Percentiles rank a stretch among this genome's conserved stretches.
Conservation (phyloP, 495 filamentous ascomycete species). For the Annulohypoxylon bovei region DNA sequence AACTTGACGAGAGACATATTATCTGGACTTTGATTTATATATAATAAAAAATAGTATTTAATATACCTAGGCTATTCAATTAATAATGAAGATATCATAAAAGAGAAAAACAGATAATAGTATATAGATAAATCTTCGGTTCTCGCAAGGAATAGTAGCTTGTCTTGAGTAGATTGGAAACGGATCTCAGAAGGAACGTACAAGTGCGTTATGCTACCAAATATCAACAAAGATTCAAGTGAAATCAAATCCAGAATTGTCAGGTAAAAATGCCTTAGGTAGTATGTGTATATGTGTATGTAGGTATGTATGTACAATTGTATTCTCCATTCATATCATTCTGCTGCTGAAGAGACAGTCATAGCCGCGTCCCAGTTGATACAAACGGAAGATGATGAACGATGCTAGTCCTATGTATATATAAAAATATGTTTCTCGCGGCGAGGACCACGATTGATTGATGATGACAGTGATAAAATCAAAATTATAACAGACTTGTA, state of each 20-base stretch:
- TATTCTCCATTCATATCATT: slow-evolving; percentile 18
- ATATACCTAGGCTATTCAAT: too few relatives aligned
- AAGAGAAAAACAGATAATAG: too few relatives aligned
- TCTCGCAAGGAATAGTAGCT: too few relatives aligned
- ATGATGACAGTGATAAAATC: slow-evolving; percentile 6
- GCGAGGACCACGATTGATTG: slow-evolving; percentile 5
- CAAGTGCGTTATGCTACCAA: neutral
- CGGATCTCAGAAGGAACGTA: too few relatives aligned
- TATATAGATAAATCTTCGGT: too few relatives aligned
- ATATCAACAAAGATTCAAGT: neutral
- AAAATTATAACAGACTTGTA: slow-evolving; percentile 23
- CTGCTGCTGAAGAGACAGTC: slow-evolving; percentile 15
- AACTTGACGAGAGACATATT: too few relatives aligned
- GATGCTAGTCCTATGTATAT: slow-evolving; percentile 1
- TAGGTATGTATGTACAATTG: neutral
- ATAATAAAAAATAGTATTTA: too few relatives aligned
- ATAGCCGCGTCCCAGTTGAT: slow-evolving; percentile 4
- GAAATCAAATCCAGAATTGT: neutral
- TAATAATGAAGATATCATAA: too few relatives aligned
- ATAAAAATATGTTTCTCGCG: slow-evolving; percentile 8
- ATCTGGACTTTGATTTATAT: too few relatives aligned
- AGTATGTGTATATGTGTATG: neutral
- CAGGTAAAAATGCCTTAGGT: neutral
- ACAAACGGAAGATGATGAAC: slow-evolving; percentile 11
- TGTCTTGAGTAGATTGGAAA: too few relatives aligned